Evolutionary conservation across 2,329 filamentous ascomycete genomes (phyloP), one percentile per base, ranked within the genome.

Genomic region (Monosporascus sp.): DNA sequence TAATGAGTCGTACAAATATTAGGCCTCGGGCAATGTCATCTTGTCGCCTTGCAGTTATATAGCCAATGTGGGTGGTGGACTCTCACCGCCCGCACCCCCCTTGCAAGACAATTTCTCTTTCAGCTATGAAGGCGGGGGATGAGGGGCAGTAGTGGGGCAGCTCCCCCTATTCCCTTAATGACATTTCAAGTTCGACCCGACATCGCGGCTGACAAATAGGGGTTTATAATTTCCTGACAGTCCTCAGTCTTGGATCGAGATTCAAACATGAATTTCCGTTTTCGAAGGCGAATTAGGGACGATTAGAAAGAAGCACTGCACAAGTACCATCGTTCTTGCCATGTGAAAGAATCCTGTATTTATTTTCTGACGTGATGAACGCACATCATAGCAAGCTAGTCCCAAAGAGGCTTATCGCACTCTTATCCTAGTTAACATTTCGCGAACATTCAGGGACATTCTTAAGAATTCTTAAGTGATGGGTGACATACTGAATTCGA

Each of bases 111-210:
- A 44, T 50, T 50, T 27, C 39, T 35, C 37, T 49, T 49, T 41
- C 22, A 24, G 24, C 48, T 49, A 52, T 25, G 47, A 70, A 62
- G 56, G 43, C 43, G 43, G 43, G 43, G 31, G 24, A 22, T 46
- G 43, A 46, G 43, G 43, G 43, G 43, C 43, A 46, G 11, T 46
- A n/a, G 43, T 46, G 43, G 43, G 43, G 43, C 43, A 46, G 20
- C 18, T n/a, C 3, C 38, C 17, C 38, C 38, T 41, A 41, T 41
- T 41, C 18, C 31, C 11, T 14, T 35, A 11, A 35, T 35, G 31
- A 35, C 9, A 35, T 35, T 31, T 35, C 31, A 14, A 35, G 31
- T 11, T 35, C 31, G 31, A 35, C 11, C 2, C 31, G 31, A 14
- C 11, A 35, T 35, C 31, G 11, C 14, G 31, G 31, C 31, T 35